Evolutionary conservation across 2,329 filamentous ascomycete species (phyloP).

Genomic region (Lomentospora prolificans): DNA sequence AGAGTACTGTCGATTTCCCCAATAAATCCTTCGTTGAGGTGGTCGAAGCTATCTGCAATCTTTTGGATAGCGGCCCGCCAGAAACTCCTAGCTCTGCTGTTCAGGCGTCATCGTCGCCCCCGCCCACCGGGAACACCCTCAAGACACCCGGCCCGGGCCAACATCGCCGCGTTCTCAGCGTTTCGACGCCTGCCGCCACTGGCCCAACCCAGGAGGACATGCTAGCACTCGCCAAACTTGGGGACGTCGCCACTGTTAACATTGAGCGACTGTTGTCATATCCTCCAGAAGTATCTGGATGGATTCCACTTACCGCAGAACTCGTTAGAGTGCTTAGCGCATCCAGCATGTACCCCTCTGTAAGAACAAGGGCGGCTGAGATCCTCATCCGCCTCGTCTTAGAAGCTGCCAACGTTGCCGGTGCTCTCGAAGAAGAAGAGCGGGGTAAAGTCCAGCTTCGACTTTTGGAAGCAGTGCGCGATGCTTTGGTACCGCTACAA

Average conservation of each 20-base stretch:
- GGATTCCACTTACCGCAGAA: slow-evolving; percentile 54
- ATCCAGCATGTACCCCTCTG: slow-evolving; percentile 34
- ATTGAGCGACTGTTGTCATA: slow-evolving; percentile 63
- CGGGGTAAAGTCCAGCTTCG: slow-evolving; percentile 60
- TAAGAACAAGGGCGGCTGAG: slow-evolving; percentile 52
- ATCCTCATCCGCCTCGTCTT: slow-evolving; percentile 50
- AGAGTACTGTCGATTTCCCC: slow-evolving; percentile 86
- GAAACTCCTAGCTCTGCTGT: slow-evolving; percentile 12
- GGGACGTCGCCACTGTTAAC: slow-evolving; percentile 64
- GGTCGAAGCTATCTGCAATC: slow-evolving; percentile 61
- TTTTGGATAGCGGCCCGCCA: slow-evolving; percentile 42
- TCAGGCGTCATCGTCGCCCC: slow-evolving; percentile 8
- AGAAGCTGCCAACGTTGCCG: slow-evolving; percentile 47
- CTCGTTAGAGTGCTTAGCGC: slow-evolving; percentile 42
- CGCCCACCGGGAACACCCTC: slow-evolving; percentile 19
- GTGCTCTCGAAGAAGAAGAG: slow-evolving; percentile 38
- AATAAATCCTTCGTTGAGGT: slow-evolving; percentile 73
- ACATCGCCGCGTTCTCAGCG: slow-evolving; percentile 36
- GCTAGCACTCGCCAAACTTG: slow-evolving; percentile 63
- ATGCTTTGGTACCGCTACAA: slow-evolving; percentile 50
- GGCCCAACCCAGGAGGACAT: slow-evolving; percentile 52
- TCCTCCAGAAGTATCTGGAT: slow-evolving; percentile 60
- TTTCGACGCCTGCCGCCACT: slow-evolving; percentile 32
- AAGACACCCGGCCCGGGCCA: slow-evolving; percentile 27
- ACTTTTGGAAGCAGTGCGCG: slow-evolving; percentile 56